phyloP scores from a whole-genome alignment of 2,329 filamentous ascomycete species.

The Sarocladium oryzae region DNA sequence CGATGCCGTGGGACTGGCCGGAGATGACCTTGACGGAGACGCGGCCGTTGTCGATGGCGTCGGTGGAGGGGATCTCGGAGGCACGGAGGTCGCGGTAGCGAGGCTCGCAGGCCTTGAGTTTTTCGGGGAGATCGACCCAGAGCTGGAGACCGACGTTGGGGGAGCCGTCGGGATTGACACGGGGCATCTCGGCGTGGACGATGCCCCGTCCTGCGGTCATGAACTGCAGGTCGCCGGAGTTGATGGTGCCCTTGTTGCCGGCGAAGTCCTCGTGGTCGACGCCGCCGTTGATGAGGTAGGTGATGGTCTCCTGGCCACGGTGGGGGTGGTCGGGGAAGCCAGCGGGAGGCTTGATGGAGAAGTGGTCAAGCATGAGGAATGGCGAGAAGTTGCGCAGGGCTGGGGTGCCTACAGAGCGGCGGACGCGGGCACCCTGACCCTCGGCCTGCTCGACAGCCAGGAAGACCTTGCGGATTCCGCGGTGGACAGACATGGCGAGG shows the following conservation, averaged over 20 bases:
- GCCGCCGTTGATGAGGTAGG: slow-evolving; percentile 78
- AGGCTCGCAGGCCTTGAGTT: slow-evolving; percentile 83
- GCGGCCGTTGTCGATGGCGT: slow-evolving; percentile 57
- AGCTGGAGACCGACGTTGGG: slow-evolving; percentile 85
- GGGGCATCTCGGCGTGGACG: slow-evolving; percentile 93
- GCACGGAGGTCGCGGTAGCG: slow-evolving; percentile 82
- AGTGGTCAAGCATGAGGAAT: slow-evolving; percentile 96
- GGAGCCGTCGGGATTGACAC: slow-evolving; percentile 66
- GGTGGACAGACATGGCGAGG: slow-evolving; percentile 56
- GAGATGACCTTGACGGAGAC: slow-evolving; percentile 87
- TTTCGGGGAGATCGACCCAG: slow-evolving; percentile 84
- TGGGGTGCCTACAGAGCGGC: slow-evolving; percentile 80
- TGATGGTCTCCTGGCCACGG: slow-evolving; percentile 81
- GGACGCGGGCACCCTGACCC: slow-evolving; percentile 79
- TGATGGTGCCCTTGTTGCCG: slow-evolving; percentile 76
- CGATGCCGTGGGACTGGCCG: slow-evolving; percentile 74
- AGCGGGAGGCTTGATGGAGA: slow-evolving; percentile 69
- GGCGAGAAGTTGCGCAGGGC: slow-evolving; percentile 81
- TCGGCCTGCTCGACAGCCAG: slow-evolving; percentile 80
- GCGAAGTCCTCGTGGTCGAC: slow-evolving; percentile 92
- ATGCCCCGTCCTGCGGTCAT: slow-evolving; percentile 94
- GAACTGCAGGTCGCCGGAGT: slow-evolving; percentile 88
- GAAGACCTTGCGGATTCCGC: slow-evolving; percentile 77
- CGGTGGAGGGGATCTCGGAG: slow-evolving; percentile 70
- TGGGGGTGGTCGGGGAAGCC: slow-evolving; percentile 87